Evolutionary conservation across 306 rosid genomes (phyloP).

Genomic region (Quercus robur): DNA sequence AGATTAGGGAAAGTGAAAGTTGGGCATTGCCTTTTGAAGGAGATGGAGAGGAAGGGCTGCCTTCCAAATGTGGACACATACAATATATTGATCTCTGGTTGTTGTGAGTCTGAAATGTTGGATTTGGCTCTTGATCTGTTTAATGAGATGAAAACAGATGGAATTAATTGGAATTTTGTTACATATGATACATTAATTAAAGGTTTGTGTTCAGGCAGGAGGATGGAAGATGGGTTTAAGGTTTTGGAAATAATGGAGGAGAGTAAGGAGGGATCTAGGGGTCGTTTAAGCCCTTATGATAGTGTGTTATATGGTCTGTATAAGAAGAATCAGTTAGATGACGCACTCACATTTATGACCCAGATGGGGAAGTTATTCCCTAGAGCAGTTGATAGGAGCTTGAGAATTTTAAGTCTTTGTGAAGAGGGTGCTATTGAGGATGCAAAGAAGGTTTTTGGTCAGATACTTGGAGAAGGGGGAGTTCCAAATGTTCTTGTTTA

Average conservation of each 20-base stretch:
- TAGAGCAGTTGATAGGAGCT: constrained; percentile 59
- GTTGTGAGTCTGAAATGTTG: constrained; percentile 45
- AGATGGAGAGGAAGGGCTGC: constrained; percentile 74
- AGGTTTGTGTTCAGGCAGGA: constrained; percentile 62
- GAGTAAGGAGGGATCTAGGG: constrained; percentile 42
- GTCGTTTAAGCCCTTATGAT: constrained; percentile 65
- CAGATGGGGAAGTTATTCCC: constrained; percentile 58
- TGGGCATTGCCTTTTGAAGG: constrained; percentile 56
- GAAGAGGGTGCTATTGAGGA: constrained; percentile 42
- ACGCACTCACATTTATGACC: constrained; percentile 51
- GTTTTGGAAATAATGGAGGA: constrained; percentile 72
- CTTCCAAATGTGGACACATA: constrained; percentile 70
- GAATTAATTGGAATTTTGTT: constrained; percentile 50
- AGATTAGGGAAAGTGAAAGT: constrained; percentile 51
- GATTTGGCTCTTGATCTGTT: constrained; percentile 66
- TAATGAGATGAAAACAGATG: constrained; percentile 69
- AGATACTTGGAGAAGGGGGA: constrained; percentile 53
- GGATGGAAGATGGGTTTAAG: constrained; percentile 50
- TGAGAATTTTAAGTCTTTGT: constrained; percentile 41
- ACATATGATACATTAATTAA: constrained; percentile 53
- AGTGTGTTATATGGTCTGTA: constrained; percentile 68
- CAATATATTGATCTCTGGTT: constrained; percentile 55
- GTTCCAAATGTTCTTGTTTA: constrained; percentile 60
- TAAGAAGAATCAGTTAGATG: constrained; percentile 43
- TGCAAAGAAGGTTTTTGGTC: constrained; percentile 56